Percentiles rank a stretch among this genome's conserved stretches.
Conservation (phyloP, 345 rosid genomes). For the Diplotaxis tenuifolia region DNA sequence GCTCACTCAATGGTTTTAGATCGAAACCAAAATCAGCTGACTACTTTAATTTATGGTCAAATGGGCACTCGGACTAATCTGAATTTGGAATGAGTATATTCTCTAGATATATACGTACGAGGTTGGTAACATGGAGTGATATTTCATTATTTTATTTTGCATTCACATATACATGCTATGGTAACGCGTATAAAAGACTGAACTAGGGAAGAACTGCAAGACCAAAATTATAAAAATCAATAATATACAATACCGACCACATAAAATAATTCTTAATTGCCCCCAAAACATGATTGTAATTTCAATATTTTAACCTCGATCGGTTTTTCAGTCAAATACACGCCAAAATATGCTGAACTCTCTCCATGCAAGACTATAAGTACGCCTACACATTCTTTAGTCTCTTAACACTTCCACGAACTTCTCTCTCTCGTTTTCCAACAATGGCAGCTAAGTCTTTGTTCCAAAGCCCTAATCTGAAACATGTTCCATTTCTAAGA, state of each 20-base stretch:
- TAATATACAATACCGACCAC: constrained; percentile 18
- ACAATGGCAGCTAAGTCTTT: constrained; percentile 43
- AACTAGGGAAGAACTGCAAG: constrained; percentile 2
- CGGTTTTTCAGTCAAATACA: constrained; percentile 30
- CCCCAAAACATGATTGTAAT: constrained; percentile 18
- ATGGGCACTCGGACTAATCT: background rate
- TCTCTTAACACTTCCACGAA: constrained; percentile 5
- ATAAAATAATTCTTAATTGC: constrained; percentile 13
- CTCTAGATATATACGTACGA: constrained; percentile 6
- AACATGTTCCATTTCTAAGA: constrained; percentile 14
- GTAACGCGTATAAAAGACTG: constrained; percentile 37
- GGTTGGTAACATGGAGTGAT: background rate
- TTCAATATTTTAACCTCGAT: constrained; percentile 16
- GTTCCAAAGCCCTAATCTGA: constrained; percentile 36
- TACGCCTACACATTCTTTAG: constrained; percentile 4
- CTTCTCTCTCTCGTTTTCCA: background rate
- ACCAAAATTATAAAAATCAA: background rate
- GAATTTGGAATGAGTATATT: background rate
- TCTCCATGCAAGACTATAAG: constrained; percentile 11
- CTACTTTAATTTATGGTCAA: background rate
- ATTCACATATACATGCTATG: constrained; percentile 10
- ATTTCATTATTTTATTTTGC: background rate
- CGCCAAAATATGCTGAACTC: constrained; percentile 31
- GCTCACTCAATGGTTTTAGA: background rate
- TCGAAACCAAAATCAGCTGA: background rate